Evolutionary conservation across 495 filamentous ascomycete species (phyloP), one percentile per base, ranked within the genome.

Genomic region (Tuber brumale): DNA sequence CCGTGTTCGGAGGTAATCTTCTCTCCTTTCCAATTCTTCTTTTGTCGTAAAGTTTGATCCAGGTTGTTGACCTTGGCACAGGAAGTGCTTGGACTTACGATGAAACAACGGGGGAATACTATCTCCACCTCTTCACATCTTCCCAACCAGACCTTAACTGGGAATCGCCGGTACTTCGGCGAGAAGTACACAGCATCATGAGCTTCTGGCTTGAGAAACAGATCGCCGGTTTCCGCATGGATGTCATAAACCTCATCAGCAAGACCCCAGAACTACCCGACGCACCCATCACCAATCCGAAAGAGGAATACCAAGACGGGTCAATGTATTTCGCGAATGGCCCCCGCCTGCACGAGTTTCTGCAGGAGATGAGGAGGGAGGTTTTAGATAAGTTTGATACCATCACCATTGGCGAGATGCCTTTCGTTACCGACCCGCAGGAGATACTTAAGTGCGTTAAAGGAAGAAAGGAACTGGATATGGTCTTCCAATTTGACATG

Each of bases 141-240:
- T 86, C 89, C 70, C 90, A 93, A 76, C 91, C 92, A 0, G 91
- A 94, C 79, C 86, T 93, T 10, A 93, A 94, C 85, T 93, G 91
- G 91, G 90, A 93, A 77, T 88, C 89, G 39, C 86, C 86, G 10
- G 87, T 85, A 6, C 87, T 89, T 9, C 86, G 90, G 9, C 83
- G 89, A 75, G 91, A 91, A 2, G 90, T 93, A 37, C 89, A 92
- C 73, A 86, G 89, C 45, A 88, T 89, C 48, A 89, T 93, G 86
- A 85, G 87, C 8, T 94, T 93, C 84, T 93, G 92, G 92, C 86
- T 94, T 0, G 85, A 92, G 75, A 89, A 87, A 70, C 89, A 89
- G 0, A 87, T 89, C 7, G 88, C 91, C 75, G 92, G 92, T 3
- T 93, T 93, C 85, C 86, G 91, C 12, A 88, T 93, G 83, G 91